A percentile compares a stretch with the other conserved stretches of the same genome.
Evolutionary conservation across 306 rosid species (phyloP).

Genomic region (Neltuma alba): DNA sequence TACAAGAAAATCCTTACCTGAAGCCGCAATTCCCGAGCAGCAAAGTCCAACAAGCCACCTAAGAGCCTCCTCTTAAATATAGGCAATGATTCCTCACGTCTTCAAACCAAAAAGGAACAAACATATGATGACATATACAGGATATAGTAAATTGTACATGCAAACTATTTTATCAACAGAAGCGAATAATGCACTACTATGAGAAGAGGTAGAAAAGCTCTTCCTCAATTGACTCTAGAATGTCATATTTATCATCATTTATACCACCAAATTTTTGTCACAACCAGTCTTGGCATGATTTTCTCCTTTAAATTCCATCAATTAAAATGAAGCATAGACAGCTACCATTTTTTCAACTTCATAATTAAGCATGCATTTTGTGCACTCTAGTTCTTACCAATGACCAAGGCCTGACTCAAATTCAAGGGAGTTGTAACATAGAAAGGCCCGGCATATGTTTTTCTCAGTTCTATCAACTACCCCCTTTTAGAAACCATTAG

Average conservation of each 20-base stretch:
- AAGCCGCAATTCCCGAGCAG: slow-evolving; percentile 84
- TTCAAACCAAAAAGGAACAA: slow-evolving; percentile 48
- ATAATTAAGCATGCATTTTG: slow-evolving; percentile 1
- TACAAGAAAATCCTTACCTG: slow-evolving; percentile 60
- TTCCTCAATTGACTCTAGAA: slow-evolving; percentile 27
- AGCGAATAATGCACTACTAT: slow-evolving; percentile 18
- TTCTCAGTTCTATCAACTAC: slow-evolving; percentile 7
- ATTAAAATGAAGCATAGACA: not conserved
- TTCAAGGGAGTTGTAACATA: not conserved
- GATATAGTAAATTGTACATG: slow-evolving; percentile 13
- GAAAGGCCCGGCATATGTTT: slow-evolving; percentile 2
- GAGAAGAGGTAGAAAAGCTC: slow-evolving; percentile 29
- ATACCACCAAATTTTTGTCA: slow-evolving; percentile 3
- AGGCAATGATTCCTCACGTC: slow-evolving; percentile 93
- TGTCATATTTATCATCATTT: slow-evolving; percentile 8
- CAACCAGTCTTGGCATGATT: not conserved
- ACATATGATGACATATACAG: slow-evolving; percentile 21
- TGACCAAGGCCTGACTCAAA: slow-evolving; percentile 17
- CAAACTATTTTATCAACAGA: slow-evolving; percentile 21
- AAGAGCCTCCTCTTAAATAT: slow-evolving; percentile 93
- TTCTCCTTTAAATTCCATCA: slow-evolving; percentile 13
- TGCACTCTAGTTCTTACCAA: slow-evolving; percentile 14
- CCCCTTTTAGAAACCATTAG: not conserved
- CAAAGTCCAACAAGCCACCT: slow-evolving; percentile 84
- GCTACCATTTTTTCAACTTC: slow-evolving; percentile 13